Evolutionary conservation across 2,329 filamentous ascomycete species (phyloP).

Genomic region (Fusarium albosuccineum): DNA sequence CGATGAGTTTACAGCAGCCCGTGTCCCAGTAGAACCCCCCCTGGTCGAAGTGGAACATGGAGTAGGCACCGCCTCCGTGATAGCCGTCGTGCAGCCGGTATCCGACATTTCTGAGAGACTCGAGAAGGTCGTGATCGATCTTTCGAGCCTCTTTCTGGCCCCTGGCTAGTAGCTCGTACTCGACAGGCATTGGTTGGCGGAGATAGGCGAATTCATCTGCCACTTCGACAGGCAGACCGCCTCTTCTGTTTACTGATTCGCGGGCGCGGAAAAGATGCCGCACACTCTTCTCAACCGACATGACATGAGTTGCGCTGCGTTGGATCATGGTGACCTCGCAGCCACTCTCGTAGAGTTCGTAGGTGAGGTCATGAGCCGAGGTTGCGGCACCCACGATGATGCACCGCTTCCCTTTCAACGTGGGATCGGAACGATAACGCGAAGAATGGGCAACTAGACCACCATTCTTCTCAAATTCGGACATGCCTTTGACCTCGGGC

Average conservation of each 20-base stretch:
- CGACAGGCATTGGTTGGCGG: background rate
- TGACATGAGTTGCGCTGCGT: background rate
- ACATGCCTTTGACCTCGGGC: background rate
- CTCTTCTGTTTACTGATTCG: background rate
- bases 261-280: background rate
- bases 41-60: slow-evolving; percentile 26
- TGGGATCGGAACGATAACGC: background rate
- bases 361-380: background rate
- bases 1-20: slow-evolving; percentile 11
- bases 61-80: slow-evolving; percentile 22
- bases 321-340: background rate
- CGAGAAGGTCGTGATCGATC: background rate
- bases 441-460: background rate
- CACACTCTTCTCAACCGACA: background rate
- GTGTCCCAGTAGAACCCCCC: slow-evolving; percentile 28
- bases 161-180: background rate
- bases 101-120: slow-evolving; percentile 2
- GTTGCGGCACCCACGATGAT: background rate
- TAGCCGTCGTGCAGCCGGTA: slow-evolving; percentile 22
- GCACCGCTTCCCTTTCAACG: background rate
- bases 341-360: background rate
- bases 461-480: background rate
- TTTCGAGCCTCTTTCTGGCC: background rate
- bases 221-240: background rate
- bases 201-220: background rate